A percentile compares a stretch with the other conserved stretches of the same genome.
Evolutionary conservation across 768 basidiomycete genomes (phyloP).

Genomic region (Multifurca ochricompacta): DNA sequence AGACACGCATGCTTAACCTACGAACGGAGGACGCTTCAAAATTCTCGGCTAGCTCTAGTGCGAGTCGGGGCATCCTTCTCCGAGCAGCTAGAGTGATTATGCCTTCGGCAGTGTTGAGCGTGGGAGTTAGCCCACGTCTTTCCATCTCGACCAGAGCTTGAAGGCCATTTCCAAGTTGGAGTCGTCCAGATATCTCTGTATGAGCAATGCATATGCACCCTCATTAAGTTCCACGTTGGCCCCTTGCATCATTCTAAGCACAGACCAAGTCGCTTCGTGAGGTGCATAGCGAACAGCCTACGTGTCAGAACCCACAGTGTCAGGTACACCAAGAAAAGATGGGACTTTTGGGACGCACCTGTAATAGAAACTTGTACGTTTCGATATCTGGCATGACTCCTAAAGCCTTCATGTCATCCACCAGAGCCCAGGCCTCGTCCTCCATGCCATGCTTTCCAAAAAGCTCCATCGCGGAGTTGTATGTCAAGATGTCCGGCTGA

Average conservation of each 20-base stretch:
- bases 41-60: slow-evolving; percentile 57
- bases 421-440: slow-evolving; percentile 36
- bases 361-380: slow-evolving; percentile 52
- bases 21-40: slow-evolving; percentile 52
- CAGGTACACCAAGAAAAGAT: slow-evolving; percentile 29
- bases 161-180: slow-evolving; percentile 62
- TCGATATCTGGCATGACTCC: slow-evolving; percentile 44
- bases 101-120: slow-evolving; percentile 40
- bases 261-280: slow-evolving; percentile 28
- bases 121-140: slow-evolving; percentile 40
- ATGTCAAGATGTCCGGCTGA: slow-evolving; percentile 15
- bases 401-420: slow-evolving; percentile 50
- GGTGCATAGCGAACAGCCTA: slow-evolving; percentile 28
- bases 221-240: slow-evolving; percentile 42
- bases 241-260: slow-evolving; percentile 50
- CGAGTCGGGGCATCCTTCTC: slow-evolving; percentile 52
- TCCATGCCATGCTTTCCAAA: slow-evolving; percentile 33
- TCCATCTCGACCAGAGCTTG: slow-evolving; percentile 56
- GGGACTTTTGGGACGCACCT: slow-evolving; percentile 34
- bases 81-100: slow-evolving; percentile 49
- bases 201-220: slow-evolving; percentile 45
- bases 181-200: slow-evolving; percentile 37
- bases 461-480: slow-evolving; percentile 30
- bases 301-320: slow-evolving; percentile 9
- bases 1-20: slow-evolving; percentile 44